Base-by-base conservation (phyloP, 192 early-diverging fungal species). In the Coemansia sp. region DNA sequence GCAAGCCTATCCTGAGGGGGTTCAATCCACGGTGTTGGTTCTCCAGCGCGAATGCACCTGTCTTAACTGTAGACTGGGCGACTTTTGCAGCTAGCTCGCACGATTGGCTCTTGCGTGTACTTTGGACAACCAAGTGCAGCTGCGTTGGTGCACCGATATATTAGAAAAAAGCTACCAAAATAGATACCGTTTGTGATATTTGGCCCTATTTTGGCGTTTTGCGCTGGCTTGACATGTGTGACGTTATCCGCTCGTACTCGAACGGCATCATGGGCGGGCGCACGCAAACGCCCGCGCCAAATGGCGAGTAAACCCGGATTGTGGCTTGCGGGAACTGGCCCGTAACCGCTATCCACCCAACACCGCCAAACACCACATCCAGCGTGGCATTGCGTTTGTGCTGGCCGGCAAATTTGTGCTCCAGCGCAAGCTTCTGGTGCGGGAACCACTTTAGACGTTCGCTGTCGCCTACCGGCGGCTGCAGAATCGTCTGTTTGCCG, bases 181-280 rank as follows among this genome's bases (percentile, higher is more conserved):
- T n/a, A n/a, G n/a, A n/a, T n/a, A n/a, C n/a, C n/a, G n/a, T n/a
- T n/a, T n/a, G n/a, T n/a, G n/a, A n/a, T n/a, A n/a, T n/a, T n/a
- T n/a, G n/a, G n/a, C n/a, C n/a, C 49, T 64, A 75, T 28, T 58
- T 67, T 31, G 72, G 65, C 19, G 60, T 75, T 35, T 75, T 75
- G 53, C 72, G 72, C 35, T 45, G 35, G 43, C 27, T 60, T 7
- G 72, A 63, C 45, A 58, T 68, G 53, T 67, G 72, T 1, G 61
- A 53, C 10, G 72, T 53, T 23, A 64, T 48, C 32, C 44, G 50
- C 30, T 72, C 66, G 51, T 75, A 87, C 71, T 85, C 84, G 43
- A 77, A 84, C 5, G 85, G 85, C 58, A 87, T 60, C 29, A 87
- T 67, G n/a, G 85, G 71, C 17, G 82, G 70, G 19, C 85, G 65